A percentile compares a stretch with the other conserved stretches of the same genome.
phyloP scores from a whole-genome alignment of 441 rosid species.

The Gossypium trilobum region DNA sequence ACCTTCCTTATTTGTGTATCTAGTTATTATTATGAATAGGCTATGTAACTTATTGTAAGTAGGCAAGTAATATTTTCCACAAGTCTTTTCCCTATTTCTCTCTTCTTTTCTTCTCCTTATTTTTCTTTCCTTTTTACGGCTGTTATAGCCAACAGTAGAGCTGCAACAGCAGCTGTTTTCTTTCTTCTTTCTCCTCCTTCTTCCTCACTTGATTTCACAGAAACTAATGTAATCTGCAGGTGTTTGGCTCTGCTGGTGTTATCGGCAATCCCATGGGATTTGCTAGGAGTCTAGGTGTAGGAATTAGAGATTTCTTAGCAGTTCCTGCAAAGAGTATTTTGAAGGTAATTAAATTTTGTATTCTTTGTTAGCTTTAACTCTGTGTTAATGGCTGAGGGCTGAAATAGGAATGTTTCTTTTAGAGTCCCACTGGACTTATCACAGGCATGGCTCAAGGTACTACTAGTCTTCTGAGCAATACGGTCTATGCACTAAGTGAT shows the following conservation, averaged over 20 bases:
- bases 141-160: too few relatives aligned
- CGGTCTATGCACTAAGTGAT: constrained; percentile 87
- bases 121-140: too few relatives aligned
- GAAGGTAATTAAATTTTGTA: constrained; percentile 40
- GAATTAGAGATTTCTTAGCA: constrained; percentile 82
- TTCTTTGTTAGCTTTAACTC: constrained; percentile 3
- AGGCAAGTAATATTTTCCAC: too few relatives aligned
- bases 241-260: constrained; percentile 96
- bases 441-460: constrained; percentile 95
- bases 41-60: too few relatives aligned
- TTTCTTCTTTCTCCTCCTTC: too few relatives aligned
- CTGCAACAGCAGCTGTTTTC: too few relatives aligned
- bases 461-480: constrained; percentile 79
- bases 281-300: constrained; percentile 88
- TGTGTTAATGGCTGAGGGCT: constrained; percentile 12
- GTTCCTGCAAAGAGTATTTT: constrained; percentile 75
- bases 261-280: constrained; percentile 98
- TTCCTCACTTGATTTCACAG: too few relatives aligned
- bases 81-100: too few relatives aligned
- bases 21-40: too few relatives aligned
- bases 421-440: constrained; percentile 90
- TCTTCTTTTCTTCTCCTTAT: too few relatives aligned
- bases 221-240: constrained; percentile 36
- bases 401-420: constrained; percentile 21
- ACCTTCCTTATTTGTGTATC: too few relatives aligned